Base-by-base conservation (phyloP, 2,329 filamentous ascomycete genomes). In the Coniochaeta ligniaria region DNA sequence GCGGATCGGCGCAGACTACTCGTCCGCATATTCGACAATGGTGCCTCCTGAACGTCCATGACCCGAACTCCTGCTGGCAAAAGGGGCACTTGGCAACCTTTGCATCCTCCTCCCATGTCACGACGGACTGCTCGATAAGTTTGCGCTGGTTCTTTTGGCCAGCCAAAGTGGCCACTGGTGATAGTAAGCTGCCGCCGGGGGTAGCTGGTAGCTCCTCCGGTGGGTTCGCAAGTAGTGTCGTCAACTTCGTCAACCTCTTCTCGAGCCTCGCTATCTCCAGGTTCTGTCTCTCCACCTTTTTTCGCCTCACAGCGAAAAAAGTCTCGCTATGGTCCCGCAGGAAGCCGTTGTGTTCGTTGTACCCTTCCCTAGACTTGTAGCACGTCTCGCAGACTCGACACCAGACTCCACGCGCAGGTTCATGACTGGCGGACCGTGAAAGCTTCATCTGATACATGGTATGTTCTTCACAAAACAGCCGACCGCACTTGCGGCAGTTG, bases 381-480 rank as follows among this genome's bases (percentile, higher is more conserved):
- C 95, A 99, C n/a, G 95, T 98, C 77, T 99, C 95, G 71, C 95
- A 99, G 1, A 98, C 94, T 58, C 95, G 80, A 67, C 91, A 96
- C 95, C 95, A 99, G 66, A 91, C 84, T 8, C 95, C 95, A 63
- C 94, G 81, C 1, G 95, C 85, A 0, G 95, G 94, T 65, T 99
- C 95, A 74, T 97, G 92, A 61, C 88, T 84, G 4, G 95, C 95
- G 33, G 92, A 89, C 60, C 93, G 83, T 9, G 93, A 96, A 12
- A 99, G 81, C 78, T 96, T 97, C 90, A 98, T 98, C 77, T 99
- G 94, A 71, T 98, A 99, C 93, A 99, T 96, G 59, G 95, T 98
- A 73, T 99, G 95, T 67, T 94, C 91, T 70, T 98, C 95, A 74
- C 95, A 99, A 72, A 98, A 99, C 45, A 99, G 77, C 67, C 89